phyloP scores from a whole-genome alignment of 768 basidiomycete species.

The Boletus huronensis region DNA sequence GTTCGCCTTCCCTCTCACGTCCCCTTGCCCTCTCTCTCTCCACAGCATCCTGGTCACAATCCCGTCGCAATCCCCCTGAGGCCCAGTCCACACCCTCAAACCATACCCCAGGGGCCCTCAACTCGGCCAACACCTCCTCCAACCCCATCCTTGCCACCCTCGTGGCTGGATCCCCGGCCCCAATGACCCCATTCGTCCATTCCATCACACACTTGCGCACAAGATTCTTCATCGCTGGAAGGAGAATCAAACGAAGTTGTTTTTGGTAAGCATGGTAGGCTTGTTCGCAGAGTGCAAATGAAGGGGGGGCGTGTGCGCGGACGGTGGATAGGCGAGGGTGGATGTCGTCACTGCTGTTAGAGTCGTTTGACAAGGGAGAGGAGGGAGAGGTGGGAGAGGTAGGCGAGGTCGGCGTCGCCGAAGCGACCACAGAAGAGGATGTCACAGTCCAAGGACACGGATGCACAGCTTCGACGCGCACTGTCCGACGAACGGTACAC shows the following conservation, averaged over 20 bases:
- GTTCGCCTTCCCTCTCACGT: slow-evolving; percentile 35
- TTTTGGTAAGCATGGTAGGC: slow-evolving; percentile 56
- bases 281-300: slow-evolving; percentile 60
- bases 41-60: slow-evolving; percentile 41
- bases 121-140: slow-evolving; percentile 56
- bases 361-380: slow-evolving; percentile 10
- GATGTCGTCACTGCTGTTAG: slow-evolving; percentile 18
- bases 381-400: slow-evolving; percentile 25
- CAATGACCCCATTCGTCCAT: slow-evolving; percentile 43
- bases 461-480: slow-evolving; percentile 32
- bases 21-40: slow-evolving; percentile 21
- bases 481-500: slow-evolving; percentile 15
- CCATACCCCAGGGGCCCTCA: slow-evolving; percentile 63
- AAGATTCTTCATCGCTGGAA: slow-evolving; percentile 66
- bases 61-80: slow-evolving; percentile 21
- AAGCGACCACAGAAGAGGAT: slow-evolving; percentile 10
- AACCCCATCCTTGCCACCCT: slow-evolving; percentile 51
- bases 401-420: slow-evolving; percentile 17
- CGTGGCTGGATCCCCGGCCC: slow-evolving; percentile 50
- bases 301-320: slow-evolving; percentile 54
- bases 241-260: slow-evolving; percentile 56
- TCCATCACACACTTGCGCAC: slow-evolving; percentile 65
- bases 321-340: slow-evolving; percentile 52
- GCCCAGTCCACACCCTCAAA: slow-evolving; percentile 71
- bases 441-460: slow-evolving; percentile 62